Percentiles rank a stretch among this genome's conserved stretches.
Conservation (phyloP, 1,284 basidiomycete species). For the Naganishia sp. region DNA sequence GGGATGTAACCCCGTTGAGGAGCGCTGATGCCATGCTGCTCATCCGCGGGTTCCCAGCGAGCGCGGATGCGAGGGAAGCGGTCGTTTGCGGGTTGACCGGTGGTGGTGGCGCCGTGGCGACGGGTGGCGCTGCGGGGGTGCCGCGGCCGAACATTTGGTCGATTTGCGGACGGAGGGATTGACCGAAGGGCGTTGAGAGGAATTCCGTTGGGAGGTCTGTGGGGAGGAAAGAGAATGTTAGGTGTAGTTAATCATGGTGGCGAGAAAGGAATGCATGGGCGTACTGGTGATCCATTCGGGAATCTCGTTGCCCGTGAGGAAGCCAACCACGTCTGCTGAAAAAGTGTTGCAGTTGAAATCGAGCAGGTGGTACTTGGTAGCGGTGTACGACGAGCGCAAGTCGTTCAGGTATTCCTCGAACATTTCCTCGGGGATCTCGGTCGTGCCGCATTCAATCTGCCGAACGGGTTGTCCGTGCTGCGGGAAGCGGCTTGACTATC, state of each 20-base stretch:
- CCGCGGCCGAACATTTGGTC: slow-evolving; percentile 72
- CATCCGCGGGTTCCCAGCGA: slow-evolving; percentile 3
- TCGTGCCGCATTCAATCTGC: slow-evolving; percentile 70
- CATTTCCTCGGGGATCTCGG: slow-evolving; percentile 73
- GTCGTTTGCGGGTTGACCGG: slow-evolving; percentile 7
- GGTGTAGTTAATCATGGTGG: not conserved
- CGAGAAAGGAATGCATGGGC: slow-evolving; percentile 29
- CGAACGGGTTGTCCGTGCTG: slow-evolving; percentile 77
- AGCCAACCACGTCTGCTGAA: slow-evolving; percentile 78
- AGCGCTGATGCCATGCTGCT: slow-evolving; percentile 28
- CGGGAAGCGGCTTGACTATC: slow-evolving; percentile 1
- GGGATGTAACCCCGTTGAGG: slow-evolving; percentile 22
- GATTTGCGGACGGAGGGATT: slow-evolving; percentile 80
- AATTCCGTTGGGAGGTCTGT: slow-evolving; percentile 83
- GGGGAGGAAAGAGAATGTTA: not conserved
- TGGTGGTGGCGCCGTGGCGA: slow-evolving; percentile 6
- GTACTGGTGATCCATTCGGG: slow-evolving; percentile 68
- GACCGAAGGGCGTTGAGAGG: slow-evolving; percentile 84
- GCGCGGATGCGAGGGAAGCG: not conserved
- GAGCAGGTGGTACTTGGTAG: slow-evolving; percentile 89
- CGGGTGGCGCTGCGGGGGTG: slow-evolving; percentile 46
- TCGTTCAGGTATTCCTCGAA: slow-evolving; percentile 77
- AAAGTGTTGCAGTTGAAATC: slow-evolving; percentile 77
- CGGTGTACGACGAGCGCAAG: slow-evolving; percentile 75
- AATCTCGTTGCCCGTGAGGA: slow-evolving; percentile 75